phyloP scores from a whole-genome alignment of 306 rosid species.

The Datisca glomerata region DNA sequence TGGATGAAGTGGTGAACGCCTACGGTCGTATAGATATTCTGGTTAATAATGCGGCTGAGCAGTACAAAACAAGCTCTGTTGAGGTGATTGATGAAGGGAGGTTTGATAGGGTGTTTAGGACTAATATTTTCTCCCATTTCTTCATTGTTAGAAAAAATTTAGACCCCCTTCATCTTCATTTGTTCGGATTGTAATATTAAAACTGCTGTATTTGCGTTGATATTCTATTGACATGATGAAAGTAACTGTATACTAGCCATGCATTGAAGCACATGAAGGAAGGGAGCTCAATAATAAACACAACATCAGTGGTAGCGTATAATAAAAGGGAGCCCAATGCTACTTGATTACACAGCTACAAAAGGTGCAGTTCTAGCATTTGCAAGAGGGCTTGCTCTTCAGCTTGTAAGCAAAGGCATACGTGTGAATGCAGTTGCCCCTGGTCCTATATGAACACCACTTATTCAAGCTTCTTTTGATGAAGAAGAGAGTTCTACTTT shows the following conservation, averaged over 20 bases:
- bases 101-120: conserved; percentile 35
- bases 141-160: conserved; percentile 38
- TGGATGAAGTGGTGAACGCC: conserved; percentile 29
- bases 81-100: conserved; percentile 29
- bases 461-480: conserved; percentile 31
- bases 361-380: conserved; percentile 70
- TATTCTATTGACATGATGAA: too few relatives aligned
- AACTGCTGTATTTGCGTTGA: too few relatives aligned
- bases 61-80: conserved; percentile 8
- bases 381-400: conserved; percentile 55
- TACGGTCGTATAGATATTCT: conserved; percentile 39
- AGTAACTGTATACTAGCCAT: too few relatives aligned
- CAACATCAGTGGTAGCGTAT: conserved; percentile 65
- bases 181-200: too few relatives aligned
- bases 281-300: conserved; percentile 66
- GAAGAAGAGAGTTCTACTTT: conserved; percentile 22
- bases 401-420: conserved; percentile 39
- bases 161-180: too few relatives aligned
- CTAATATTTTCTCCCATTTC: conserved; percentile 51
- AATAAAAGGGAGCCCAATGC: conserved; percentile 24
- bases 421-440: conserved; percentile 82
- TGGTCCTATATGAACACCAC: conserved; percentile 78
- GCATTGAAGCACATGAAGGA: conserved; percentile 65
- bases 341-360: conserved; percentile 53
- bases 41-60: conserved; percentile 46